A percentile compares a stretch with the other conserved stretches of the same genome.
Evolutionary conservation across 148 eudicot genomes (phyloP).

Genomic region (Rheum nobile): DNA sequence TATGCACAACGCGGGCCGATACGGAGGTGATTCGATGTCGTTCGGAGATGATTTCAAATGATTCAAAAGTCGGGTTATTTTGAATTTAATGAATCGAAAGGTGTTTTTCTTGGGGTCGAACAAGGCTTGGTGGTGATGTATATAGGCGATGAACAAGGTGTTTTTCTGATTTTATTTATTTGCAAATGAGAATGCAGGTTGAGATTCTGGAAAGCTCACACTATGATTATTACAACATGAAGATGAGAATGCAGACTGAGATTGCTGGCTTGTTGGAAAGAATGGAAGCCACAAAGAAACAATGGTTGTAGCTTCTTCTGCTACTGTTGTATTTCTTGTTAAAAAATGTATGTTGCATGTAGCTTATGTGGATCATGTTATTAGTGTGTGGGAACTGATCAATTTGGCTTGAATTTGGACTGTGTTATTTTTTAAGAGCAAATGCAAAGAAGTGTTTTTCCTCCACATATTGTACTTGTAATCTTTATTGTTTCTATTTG

Average conservation of each 20-base stretch:
- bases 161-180: too few relatives aligned
- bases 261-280: slow-evolving; percentile 72
- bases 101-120: too few relatives aligned
- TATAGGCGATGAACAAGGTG: too few relatives aligned
- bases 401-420: too few relatives aligned
- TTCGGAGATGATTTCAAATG: too few relatives aligned
- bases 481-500: not conserved
- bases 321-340: not conserved
- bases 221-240: slow-evolving; percentile 67
- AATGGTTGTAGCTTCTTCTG: slow-evolving; percentile 29
- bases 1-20: too few relatives aligned
- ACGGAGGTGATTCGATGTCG: too few relatives aligned
- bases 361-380: slow-evolving; percentile 1
- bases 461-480: not conserved
- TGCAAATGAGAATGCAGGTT: too few relatives aligned
- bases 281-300: slow-evolving; percentile 81
- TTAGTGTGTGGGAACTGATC: slow-evolving; percentile 3
- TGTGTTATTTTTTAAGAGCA: not conserved
- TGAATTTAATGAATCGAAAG: too few relatives aligned
- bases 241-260: slow-evolving; percentile 73
- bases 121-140: too few relatives aligned
- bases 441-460: not conserved
- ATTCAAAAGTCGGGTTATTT: too few relatives aligned
- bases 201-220: slow-evolving; percentile 57
- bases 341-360: not conserved